A percentile compares a stretch with the other conserved stretches of the same genome.
Conservation (phyloP, 441 rosid genomes). For the Bocquillonia castaneifolia region DNA sequence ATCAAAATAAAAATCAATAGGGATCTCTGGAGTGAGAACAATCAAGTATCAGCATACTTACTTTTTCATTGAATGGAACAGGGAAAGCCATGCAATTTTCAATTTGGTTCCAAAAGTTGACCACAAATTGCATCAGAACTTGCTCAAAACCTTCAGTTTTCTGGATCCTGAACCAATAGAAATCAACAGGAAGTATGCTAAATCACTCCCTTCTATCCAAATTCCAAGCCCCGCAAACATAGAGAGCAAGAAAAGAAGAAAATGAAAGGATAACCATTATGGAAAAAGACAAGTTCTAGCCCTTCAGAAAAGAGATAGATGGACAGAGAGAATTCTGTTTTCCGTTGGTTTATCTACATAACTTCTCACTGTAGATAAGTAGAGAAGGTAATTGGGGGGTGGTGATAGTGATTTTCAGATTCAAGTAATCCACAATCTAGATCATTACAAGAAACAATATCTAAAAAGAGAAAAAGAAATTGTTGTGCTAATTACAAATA, state of each 20-base stretch:
- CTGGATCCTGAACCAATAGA: slow-evolving; percentile 48
- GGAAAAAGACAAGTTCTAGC: not conserved
- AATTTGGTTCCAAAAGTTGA: slow-evolving; percentile 61
- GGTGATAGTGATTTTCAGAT: not conserved
- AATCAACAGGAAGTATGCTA: slow-evolving; percentile 20
- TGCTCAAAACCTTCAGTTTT: slow-evolving; percentile 59
- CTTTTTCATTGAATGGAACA: slow-evolving; percentile 34
- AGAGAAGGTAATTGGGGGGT: not conserved
- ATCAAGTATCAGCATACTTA: slow-evolving; percentile 26
- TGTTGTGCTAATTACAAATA: not conserved
- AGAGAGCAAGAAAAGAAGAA: slow-evolving; percentile 8
- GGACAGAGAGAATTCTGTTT: not conserved
- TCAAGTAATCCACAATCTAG: not conserved
- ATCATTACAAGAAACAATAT: not conserved
- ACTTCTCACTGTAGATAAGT: not conserved
- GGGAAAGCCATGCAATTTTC: slow-evolving; percentile 38
- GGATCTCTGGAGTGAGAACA: not conserved
- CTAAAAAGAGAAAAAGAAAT: not conserved
- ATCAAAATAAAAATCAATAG: not conserved
- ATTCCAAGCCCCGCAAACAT: not conserved
- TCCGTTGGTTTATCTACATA: not conserved
- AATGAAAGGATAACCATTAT: not conserved
- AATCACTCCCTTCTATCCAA: not conserved
- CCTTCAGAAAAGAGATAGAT: not conserved
- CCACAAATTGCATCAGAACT: slow-evolving; percentile 43